phyloP scores from a whole-genome alignment of 768 basidiomycete genomes.

The Tricholoma terreum region DNA sequence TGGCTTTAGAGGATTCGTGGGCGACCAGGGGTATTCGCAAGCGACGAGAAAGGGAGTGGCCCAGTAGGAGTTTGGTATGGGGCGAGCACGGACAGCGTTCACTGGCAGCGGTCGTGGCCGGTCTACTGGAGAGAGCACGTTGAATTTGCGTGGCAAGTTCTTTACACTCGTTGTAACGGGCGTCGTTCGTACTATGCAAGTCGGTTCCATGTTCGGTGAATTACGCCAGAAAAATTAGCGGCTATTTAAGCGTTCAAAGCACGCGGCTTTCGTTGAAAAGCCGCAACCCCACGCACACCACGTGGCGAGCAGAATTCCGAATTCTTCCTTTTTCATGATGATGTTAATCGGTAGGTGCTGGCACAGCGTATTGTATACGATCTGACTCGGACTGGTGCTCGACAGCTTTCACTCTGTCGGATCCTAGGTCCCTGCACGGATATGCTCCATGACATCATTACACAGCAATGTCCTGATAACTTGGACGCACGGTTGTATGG shows the following conservation, averaged over 20 bases:
- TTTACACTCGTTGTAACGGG: slow-evolving; percentile 6
- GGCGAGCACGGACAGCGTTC: slow-evolving; percentile 37
- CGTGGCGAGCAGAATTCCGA: background rate
- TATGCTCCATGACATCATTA: too few relatives aligned
- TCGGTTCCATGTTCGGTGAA: slow-evolving; percentile 6
- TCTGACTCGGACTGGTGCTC: too few relatives aligned
- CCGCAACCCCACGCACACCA: background rate
- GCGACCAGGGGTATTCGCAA: slow-evolving; percentile 80
- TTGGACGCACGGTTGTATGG: too few relatives aligned
- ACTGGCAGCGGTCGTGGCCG: slow-evolving; percentile 14
- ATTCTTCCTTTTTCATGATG: too few relatives aligned
- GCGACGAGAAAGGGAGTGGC: slow-evolving; percentile 69
- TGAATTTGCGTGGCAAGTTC: slow-evolving; percentile 18
- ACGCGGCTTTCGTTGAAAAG: background rate
- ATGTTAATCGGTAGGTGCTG: too few relatives aligned
- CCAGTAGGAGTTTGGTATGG: slow-evolving; percentile 87
- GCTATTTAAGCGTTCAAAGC: background rate
- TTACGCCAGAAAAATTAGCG: background rate
- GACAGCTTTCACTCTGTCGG: background rate
- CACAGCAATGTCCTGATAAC: too few relatives aligned
- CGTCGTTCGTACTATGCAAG: slow-evolving; percentile 5
- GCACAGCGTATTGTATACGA: too few relatives aligned
- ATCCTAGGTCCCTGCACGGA: background rate
- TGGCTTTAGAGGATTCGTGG: slow-evolving; percentile 51
- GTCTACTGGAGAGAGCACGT: slow-evolving; percentile 16